A percentile compares a stretch with the other conserved stretches of the same genome.
Evolutionary conservation across 257 asterid species (phyloP).

Genomic region (Nicotiana knightiana): DNA sequence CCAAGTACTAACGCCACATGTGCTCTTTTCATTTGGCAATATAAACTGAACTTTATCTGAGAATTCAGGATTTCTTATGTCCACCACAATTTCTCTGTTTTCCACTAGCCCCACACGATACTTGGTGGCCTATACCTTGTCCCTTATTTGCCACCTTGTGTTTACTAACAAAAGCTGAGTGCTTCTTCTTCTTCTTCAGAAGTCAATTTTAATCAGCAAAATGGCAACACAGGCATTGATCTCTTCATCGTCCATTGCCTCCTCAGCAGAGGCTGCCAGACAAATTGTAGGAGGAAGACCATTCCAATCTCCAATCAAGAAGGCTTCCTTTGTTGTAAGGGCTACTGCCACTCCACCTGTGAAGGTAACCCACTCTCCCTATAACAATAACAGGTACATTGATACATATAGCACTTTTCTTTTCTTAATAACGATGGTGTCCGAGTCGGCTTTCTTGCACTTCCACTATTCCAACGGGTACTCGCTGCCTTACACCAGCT

Average conservation of each 20-base stretch:
- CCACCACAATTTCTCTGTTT: constrained; percentile 6
- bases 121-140: constrained; percentile 9
- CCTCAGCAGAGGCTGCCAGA: constrained; percentile 64
- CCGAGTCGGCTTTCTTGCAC: not conserved
- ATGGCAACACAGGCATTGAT: constrained; percentile 85
- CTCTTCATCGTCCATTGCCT: constrained; percentile 82
- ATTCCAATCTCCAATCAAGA: constrained; percentile 34
- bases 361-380: constrained; percentile 37
- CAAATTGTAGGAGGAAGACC: constrained; percentile 57
- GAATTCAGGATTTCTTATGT: not conserved
- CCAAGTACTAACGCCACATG: constrained; percentile 4
- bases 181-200: not conserved
- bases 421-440: not conserved
- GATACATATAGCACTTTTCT: not conserved
- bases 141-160: constrained; percentile 8
- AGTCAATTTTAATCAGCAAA: not conserved
- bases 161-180: not conserved
- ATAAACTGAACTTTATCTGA: not conserved
- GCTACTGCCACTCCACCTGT: constrained; percentile 79
- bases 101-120: not conserved
- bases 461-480: not conserved
- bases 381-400: not conserved
- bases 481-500: not conserved
- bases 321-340: constrained; percentile 59
- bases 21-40: not conserved